These are phyloP conservation scores for Cinchona pubescens DNA, from an alignment of 257 asterid species.

Conservation along the genomic window DNA sequence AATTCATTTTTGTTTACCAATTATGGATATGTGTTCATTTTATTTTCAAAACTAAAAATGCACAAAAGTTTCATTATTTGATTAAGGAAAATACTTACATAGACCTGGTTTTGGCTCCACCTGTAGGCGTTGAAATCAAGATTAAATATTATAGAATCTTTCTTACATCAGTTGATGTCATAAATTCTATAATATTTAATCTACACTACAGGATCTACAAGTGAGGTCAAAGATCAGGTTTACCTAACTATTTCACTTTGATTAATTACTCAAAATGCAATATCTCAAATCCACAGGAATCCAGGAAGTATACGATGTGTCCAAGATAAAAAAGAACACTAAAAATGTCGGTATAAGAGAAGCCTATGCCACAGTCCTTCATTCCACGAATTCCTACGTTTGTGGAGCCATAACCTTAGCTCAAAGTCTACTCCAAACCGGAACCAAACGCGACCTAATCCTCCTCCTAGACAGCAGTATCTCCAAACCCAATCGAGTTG, in stretches of 20 bases:
- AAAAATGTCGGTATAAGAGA: slow-evolving; percentile 30
- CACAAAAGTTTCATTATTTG: neutral
- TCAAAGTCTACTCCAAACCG: slow-evolving; percentile 58
- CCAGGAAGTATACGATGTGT: slow-evolving; percentile 44
- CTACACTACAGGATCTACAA: no score
- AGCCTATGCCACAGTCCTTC: slow-evolving; percentile 81
- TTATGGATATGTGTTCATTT: neutral
- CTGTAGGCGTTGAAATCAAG: no score
- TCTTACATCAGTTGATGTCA: no score
- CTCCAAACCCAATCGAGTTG: slow-evolving; percentile 43
- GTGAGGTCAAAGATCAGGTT: no score
- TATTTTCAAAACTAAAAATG: neutral
- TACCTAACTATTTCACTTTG: no score
- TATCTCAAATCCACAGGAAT: slow-evolving; percentile 23
- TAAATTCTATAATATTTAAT: no score
- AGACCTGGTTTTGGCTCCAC: no score
- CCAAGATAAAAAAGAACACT: slow-evolving; percentile 32
- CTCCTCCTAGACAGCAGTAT: slow-evolving; percentile 68
- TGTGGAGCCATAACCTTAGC: slow-evolving; percentile 84
- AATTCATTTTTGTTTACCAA: no score
- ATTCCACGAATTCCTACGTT: slow-evolving; percentile 66
- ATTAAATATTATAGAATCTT: no score
- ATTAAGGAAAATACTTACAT: no score
- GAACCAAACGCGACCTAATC: slow-evolving; percentile 61
- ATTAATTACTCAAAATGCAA: neutral